Base-by-base conservation (phyloP, 495 filamentous ascomycete species). In the Annulohypoxylon bovei region DNA sequence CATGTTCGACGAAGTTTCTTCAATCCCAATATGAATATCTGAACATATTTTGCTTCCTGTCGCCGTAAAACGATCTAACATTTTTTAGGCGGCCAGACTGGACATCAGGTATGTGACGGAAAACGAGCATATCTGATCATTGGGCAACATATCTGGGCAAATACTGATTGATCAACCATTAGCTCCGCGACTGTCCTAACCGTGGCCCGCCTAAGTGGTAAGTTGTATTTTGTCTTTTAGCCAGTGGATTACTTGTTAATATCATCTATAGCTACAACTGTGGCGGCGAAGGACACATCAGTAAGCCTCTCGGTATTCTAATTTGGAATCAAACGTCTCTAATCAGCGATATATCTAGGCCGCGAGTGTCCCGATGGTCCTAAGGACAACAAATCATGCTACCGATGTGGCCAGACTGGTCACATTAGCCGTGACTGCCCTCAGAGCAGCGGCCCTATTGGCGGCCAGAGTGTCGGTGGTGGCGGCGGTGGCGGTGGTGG, bases 351-450 rank as follows among this genome's bases (percentile, higher is more conserved):
- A 0, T 32, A 39, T 63, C 25, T 72, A 92, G 90, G 91, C 86
- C 94, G 96, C 80, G 95, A 99, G 75, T 99, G 95, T 85, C 90
- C 91, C 63, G 87, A 89, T 74, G 90, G 93, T 39, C 88, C 89
- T 47, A 97, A 97, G 87, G 94, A 97, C 40, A 77, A 76, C 82
- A 97, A 97, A 84, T 89, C 92, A 35, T 99, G 95, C 89, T 99
- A 98, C 85, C 90, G 92, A 68, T 98, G 95, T 85, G 91, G 91
- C 75, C 86, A 90, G 76, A 80, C 87, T 62, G 95, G 95, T 50
- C 95, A 99, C 85, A 90, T 99, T 78, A 94, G 92, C 68, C 95
- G 95, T 74, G 95, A 99, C 69, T 99, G 96, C 85, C 81, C 84
- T 62, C 85, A 86, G 69, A 82, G 82, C 46, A 76, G 77, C 70